Evolutionary conservation across 495 filamentous ascomycete genomes (phyloP).

Genomic region (Symbiotaphrina buchneri): DNA sequence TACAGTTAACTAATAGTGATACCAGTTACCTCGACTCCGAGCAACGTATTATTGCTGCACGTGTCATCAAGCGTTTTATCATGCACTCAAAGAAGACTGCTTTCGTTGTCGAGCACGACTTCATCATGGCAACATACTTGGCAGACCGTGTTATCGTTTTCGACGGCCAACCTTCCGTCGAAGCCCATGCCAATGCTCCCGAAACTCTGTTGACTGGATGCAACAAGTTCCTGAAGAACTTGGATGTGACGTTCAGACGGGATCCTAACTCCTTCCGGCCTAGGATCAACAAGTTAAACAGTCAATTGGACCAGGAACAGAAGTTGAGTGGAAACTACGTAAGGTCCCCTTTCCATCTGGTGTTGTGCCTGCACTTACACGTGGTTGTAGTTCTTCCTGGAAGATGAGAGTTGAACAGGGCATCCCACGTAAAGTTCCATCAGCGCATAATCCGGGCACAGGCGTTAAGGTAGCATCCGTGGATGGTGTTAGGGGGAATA

Average conservation of each 20-base stretch:
- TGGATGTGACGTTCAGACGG: constrained; percentile 95
- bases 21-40: constrained; percentile 74
- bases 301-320: constrained; percentile 92
- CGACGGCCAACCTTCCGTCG: constrained; percentile 73
- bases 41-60: constrained; percentile 89
- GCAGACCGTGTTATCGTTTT: constrained; percentile 98
- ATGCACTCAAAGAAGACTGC: constrained; percentile 99
- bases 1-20: neutral
- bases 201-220: constrained; percentile 88
- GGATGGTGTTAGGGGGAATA: constrained; percentile 19
- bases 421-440: constrained; percentile 14
- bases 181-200: constrained; percentile 70
- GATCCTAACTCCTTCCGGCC: constrained; percentile 91
- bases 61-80: constrained; percentile 98
- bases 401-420: constrained; percentile 67
- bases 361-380: constrained; percentile 2
- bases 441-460: neutral
- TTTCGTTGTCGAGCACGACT: constrained; percentile 99
- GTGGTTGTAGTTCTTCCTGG: constrained; percentile 53
- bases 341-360: constrained; percentile 22
- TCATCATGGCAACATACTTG: constrained; percentile 97
- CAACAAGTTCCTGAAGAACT: constrained; percentile 85
- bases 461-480: constrained; percentile 10
- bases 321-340: constrained; percentile 84
- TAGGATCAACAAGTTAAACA: constrained; percentile 93